phyloP scores from a whole-genome alignment of 78 protist genomes.

The Corallochytrium limacisporum region DNA sequence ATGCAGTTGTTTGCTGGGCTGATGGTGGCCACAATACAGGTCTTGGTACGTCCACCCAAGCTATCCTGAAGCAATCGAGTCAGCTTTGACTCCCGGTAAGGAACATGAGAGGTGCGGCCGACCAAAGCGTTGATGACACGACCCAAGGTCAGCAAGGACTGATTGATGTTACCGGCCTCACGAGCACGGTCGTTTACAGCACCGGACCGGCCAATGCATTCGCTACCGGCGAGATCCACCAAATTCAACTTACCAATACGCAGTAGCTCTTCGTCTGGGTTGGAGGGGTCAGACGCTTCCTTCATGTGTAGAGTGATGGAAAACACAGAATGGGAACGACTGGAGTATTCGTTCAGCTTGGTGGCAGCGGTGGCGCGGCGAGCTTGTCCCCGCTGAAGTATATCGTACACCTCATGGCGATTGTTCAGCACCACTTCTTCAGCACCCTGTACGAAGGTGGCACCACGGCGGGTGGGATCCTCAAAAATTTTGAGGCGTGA shows the following conservation, averaged over 20 bases:
- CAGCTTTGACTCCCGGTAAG: slow-evolving; percentile 69
- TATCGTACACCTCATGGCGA: background rate
- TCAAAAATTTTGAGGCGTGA: slow-evolving; percentile 1
- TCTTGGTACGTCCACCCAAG: slow-evolving; percentile 85
- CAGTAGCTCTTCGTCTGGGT: slow-evolving; percentile 66
- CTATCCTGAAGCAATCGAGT: slow-evolving; percentile 85
- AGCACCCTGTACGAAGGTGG: background rate
- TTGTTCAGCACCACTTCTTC: background rate
- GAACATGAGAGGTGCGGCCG: slow-evolving; percentile 38
- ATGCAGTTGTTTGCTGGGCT: slow-evolving; percentile 43
- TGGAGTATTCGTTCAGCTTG: slow-evolving; percentile 18
- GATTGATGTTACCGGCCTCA: slow-evolving; percentile 76
- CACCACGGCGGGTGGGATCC: background rate
- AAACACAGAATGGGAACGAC: slow-evolving; percentile 76
- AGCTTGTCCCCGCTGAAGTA: background rate
- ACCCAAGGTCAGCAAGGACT: slow-evolving; percentile 73
- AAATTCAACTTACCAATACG: slow-evolving; percentile 63
- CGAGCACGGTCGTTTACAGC: slow-evolving; percentile 19
- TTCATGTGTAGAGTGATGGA: slow-evolving; percentile 66
- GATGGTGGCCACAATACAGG: slow-evolving; percentile 84
- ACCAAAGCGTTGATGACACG: slow-evolving; percentile 73
- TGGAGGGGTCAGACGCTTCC: slow-evolving; percentile 59
- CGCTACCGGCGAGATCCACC: slow-evolving; percentile 91
- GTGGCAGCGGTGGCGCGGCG: slow-evolving; percentile 27
- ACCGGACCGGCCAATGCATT: slow-evolving; percentile 70